Percentiles rank a stretch among this genome's conserved stretches.
These are phyloP conservation scores for Lonicera japonica DNA, from an alignment of 129 eudicot genomes.

Conservation along the genomic window DNA sequence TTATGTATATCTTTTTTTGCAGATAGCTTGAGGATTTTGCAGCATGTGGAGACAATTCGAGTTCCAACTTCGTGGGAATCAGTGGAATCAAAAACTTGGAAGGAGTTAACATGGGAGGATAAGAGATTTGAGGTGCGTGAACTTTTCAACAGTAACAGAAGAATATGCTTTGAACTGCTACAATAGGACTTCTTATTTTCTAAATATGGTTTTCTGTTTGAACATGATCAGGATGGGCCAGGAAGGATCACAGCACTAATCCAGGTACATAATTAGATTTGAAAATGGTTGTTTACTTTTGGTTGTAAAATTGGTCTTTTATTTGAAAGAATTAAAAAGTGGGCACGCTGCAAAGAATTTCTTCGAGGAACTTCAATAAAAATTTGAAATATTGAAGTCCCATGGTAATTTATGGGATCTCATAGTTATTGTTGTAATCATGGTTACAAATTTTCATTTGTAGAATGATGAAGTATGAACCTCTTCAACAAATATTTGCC, in stretches of 20 bases:
- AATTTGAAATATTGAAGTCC: too few relatives aligned
- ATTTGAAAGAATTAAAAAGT: too few relatives aligned
- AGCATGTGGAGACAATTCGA: conserved; percentile 76
- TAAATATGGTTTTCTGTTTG: not conserved
- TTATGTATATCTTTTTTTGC: conserved; percentile 6
- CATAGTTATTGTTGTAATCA: too few relatives aligned
- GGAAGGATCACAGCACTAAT: conserved; percentile 63
- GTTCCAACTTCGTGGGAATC: conserved; percentile 62
- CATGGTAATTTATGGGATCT: too few relatives aligned
- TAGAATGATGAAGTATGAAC: too few relatives aligned
- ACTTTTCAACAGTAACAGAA: not conserved
- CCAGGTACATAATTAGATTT: conserved; percentile 44
- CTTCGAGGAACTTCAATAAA: too few relatives aligned
- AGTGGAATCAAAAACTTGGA: conserved; percentile 49
- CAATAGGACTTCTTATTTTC: too few relatives aligned
- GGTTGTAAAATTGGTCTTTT: too few relatives aligned
- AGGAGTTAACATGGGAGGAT: conserved; percentile 68
- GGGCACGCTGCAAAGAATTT: too few relatives aligned
- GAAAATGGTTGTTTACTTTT: not conserved
- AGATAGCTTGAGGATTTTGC: conserved; percentile 87
- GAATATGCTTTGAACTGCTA: not conserved
- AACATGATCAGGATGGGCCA: conserved; percentile 47
- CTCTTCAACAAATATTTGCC: not conserved
- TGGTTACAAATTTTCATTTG: too few relatives aligned
- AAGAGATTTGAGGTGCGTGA: conserved; percentile 57